phyloP scores from a whole-genome alignment of 2,329 filamentous ascomycete genomes.

The Colletotrichum sublineola region DNA sequence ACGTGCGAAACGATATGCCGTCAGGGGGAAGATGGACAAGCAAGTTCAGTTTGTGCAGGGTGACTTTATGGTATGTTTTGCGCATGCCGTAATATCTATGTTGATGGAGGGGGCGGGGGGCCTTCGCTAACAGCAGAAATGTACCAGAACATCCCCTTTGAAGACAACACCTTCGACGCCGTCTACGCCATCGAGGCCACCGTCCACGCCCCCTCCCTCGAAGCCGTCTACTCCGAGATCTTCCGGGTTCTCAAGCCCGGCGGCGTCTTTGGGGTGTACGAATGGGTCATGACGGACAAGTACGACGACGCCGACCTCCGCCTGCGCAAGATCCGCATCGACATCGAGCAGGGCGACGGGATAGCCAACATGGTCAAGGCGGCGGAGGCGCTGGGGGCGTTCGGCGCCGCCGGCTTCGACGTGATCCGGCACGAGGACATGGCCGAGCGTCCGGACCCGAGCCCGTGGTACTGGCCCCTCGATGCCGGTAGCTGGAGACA shows the following conservation, averaged over 20 bases:
- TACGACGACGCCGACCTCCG: conserved; percentile 91
- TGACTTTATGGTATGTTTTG: conserved; percentile 84
- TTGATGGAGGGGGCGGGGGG: too few species aligned
- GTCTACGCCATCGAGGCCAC: conserved; percentile 99
- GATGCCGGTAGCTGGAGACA: conserved; percentile 80
- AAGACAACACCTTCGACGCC: conserved; percentile 91
- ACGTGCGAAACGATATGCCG: conserved; percentile 87
- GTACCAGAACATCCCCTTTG: conserved; percentile 67
- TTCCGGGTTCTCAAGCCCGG: conserved; percentile 96
- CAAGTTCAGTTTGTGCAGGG: conserved; percentile 93
- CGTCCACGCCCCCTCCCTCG: conserved; percentile 90
- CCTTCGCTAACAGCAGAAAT: too few species aligned
- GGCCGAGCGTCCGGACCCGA: conserved; percentile 78
- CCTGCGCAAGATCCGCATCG: conserved; percentile 91
- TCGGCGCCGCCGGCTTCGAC: conserved; percentile 89
- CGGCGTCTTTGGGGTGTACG: conserved; percentile 95
- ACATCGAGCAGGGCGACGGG: conserved; percentile 95
- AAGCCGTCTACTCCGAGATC: conserved; percentile 94
- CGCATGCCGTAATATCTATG: fast-evolving
- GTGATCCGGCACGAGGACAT: conserved; percentile 88
- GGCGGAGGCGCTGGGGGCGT: conserved; percentile 83
- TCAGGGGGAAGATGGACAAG: conserved; percentile 82
- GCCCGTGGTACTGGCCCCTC: conserved; percentile 93
- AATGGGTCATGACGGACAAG: conserved; percentile 98
- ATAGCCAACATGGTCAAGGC: conserved; percentile 98